A percentile compares a stretch with the other conserved stretches of the same genome.
phyloP scores from a whole-genome alignment of 2,329 filamentous ascomycete species.

The Alternaria sp. region DNA sequence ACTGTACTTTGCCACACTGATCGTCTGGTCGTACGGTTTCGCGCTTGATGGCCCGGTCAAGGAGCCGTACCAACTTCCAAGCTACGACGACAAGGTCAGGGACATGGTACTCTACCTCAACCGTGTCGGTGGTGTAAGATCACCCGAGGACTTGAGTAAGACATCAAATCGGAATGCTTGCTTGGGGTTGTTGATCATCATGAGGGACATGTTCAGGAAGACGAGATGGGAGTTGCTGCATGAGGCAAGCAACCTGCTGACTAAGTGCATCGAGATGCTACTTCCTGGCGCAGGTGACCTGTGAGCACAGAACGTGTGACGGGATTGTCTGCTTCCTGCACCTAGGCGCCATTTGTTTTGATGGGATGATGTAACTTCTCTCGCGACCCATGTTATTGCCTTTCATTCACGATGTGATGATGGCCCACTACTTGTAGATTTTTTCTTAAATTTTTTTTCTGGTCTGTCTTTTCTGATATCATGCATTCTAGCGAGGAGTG shows the following conservation, averaged over 20 bases:
- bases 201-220: conserved; percentile 81
- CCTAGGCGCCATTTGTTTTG: conserved; percentile 1
- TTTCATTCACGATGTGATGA: conserved; percentile 25
- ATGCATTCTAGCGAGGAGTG: conserved; percentile 26
- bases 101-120: conserved; percentile 84
- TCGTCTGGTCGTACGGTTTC: conserved; percentile 95
- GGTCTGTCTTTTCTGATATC: conserved; percentile 20
- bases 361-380: not conserved
- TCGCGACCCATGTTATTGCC: not conserved
- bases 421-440: conserved; percentile 8
- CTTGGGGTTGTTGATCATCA: conserved; percentile 79
- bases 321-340: not conserved
- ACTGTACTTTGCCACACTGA: conserved; percentile 87
- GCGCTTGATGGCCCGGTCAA: conserved; percentile 82
- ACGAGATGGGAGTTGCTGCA: conserved; percentile 92
- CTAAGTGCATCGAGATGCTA: conserved; percentile 77
- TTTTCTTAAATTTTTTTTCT: conserved; percentile 4
- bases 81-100: conserved; percentile 70
- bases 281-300: conserved; percentile 37
- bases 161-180: conserved; percentile 83
- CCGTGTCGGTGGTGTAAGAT: conserved; percentile 73
- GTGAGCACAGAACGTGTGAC: conserved; percentile 6
- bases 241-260: conserved; percentile 81
- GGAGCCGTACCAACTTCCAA: conserved; percentile 61
- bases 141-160: conserved; percentile 78